Base-by-base conservation (phyloP, 352 stramenopile species). In the Phytopythium montanum region DNA sequence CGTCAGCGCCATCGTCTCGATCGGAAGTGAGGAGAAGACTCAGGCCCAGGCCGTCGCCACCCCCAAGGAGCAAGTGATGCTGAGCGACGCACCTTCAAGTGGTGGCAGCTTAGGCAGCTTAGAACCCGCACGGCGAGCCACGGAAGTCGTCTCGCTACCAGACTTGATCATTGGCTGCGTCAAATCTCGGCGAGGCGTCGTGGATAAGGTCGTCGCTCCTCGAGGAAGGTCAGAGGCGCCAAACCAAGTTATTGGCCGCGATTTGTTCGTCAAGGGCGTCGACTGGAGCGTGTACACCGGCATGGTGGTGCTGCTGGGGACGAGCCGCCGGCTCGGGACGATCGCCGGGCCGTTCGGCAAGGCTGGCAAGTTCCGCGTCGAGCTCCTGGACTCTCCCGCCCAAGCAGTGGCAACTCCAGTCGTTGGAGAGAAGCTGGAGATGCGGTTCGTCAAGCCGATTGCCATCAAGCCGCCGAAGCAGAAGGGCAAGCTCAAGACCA, bases 331-430 rank as follows among this genome's bases (percentile, higher is more conserved):
- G 18, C 63, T 92, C 0, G 85, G 83, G 1, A 68, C 42, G 5
- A 86, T 94, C 48, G 42, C 87, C 2, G 81, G 75, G 6, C 77
- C 85, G 19, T 96, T 96, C 66, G 87, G 87, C 5, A 96, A 94
- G 59, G 75, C 80, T 19, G 87, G 83, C 44, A 96, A 96, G 64
- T 88, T 87, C 39, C 75, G 77, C 7, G 64, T 90, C 26, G 62
- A 70, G 14, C 54, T 90, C 21, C 3, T 61, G 19, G 41, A 44
- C 36, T 54, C 21, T 21, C 45, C 42, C 31, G 16, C 33, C 16
- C 16, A 53, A n/a, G 8, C 23, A n/a, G 19, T 14, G 2, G 6
- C 54, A 8, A n/a, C n/a, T n/a, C 78, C 76, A n/a, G 29, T 21
- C 5, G 29, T 55, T 31, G 77, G 83, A 0, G 80, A 90, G 44